Percentiles rank a stretch among this genome's conserved stretches.
These are phyloP conservation scores for Macrophomina pseudophaseolina DNA, from an alignment of 2,329 filamentous ascomycete genomes.

Conservation along the genomic window DNA sequence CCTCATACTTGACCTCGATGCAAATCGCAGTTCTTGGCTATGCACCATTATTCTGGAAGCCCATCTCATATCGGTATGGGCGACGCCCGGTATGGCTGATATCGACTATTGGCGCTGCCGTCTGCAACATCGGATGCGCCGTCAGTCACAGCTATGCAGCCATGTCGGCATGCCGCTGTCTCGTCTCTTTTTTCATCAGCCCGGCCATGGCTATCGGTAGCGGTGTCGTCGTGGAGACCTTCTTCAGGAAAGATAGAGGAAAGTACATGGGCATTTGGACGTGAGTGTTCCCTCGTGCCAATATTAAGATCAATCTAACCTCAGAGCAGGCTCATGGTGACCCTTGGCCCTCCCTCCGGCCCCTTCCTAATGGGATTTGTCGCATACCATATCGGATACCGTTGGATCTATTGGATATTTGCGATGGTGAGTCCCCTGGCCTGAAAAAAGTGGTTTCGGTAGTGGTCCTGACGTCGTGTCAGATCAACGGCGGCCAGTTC, in stretches of 20 bases:
- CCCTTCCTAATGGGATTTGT: conserved; percentile 54
- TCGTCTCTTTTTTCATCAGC: conserved; percentile 61
- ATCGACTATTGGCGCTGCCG: conserved; percentile 53
- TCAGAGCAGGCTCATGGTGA: conserved; percentile 48
- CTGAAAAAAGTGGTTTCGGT: no score
- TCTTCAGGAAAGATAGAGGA: conserved; percentile 61
- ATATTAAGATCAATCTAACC: background rate
- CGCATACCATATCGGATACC: conserved; percentile 57
- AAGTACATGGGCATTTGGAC: conserved; percentile 66
- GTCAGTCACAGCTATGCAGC: conserved; percentile 55
- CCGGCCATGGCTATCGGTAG: conserved; percentile 61
- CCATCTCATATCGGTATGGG: conserved; percentile 59
- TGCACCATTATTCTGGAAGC: conserved; percentile 62
- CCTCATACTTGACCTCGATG: conserved; percentile 62
- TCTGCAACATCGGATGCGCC: conserved; percentile 61
- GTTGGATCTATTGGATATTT: conserved; percentile 66
- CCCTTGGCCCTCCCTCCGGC: conserved; percentile 52
- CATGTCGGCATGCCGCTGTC: conserved; percentile 58
- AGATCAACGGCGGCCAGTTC: conserved; percentile 63
- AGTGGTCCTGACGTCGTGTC: background rate
- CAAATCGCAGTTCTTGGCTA: conserved; percentile 61
- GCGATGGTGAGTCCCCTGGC: conserved; percentile 48
- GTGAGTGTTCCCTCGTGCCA: background rate
- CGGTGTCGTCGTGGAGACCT: conserved; percentile 63
- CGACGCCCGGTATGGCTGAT: conserved; percentile 61